Evolutionary conservation across 2,329 filamentous ascomycete genomes (phyloP).

Genomic region (Verticillium nonalfalfae): DNA sequence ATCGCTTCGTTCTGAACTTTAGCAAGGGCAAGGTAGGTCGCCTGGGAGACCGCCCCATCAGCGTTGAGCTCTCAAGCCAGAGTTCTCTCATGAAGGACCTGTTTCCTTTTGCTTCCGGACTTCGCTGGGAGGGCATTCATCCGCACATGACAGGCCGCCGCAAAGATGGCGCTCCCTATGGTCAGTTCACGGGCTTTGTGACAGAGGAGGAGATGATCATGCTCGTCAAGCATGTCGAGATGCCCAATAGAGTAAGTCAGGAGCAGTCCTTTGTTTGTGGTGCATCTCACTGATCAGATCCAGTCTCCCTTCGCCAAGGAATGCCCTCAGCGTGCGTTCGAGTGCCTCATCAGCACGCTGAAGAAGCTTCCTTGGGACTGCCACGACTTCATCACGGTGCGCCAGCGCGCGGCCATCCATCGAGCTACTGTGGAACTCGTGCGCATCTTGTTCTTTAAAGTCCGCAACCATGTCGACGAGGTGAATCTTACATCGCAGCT

Average conservation of each 20-base stretch:
- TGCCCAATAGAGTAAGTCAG: conserved; percentile 51
- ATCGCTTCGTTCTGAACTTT: conserved; percentile 34
- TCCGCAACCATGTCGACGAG: conserved; percentile 30
- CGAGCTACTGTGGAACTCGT: conserved; percentile 33
- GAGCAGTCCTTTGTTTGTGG: neutral
- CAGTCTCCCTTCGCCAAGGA: conserved; percentile 54
- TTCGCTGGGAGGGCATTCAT: conserved; percentile 44
- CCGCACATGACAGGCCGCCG: conserved; percentile 31
- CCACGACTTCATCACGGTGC: conserved; percentile 49
- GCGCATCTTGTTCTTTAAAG: conserved; percentile 27
- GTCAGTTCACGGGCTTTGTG: conserved; percentile 54
- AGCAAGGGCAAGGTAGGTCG: conserved; percentile 35
- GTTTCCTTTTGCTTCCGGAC: conserved; percentile 51
- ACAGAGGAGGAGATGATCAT: conserved; percentile 57
- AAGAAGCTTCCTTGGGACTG: conserved; percentile 59
- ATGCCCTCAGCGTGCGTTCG: conserved; percentile 58
- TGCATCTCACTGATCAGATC: neutral
- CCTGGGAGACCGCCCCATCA: conserved; percentile 51
- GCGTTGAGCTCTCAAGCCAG: conserved; percentile 51
- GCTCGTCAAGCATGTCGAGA: conserved; percentile 57
- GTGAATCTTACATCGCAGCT: conserved; percentile 46
- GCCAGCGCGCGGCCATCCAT: conserved; percentile 48
- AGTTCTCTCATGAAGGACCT: conserved; percentile 53
- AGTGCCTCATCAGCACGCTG: conserved; percentile 58
- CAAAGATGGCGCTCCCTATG: conserved; percentile 34